Evolutionary conservation across 441 rosid species (phyloP), one percentile per base, ranked within the genome.

Genomic region (Macaranga tanarius): DNA sequence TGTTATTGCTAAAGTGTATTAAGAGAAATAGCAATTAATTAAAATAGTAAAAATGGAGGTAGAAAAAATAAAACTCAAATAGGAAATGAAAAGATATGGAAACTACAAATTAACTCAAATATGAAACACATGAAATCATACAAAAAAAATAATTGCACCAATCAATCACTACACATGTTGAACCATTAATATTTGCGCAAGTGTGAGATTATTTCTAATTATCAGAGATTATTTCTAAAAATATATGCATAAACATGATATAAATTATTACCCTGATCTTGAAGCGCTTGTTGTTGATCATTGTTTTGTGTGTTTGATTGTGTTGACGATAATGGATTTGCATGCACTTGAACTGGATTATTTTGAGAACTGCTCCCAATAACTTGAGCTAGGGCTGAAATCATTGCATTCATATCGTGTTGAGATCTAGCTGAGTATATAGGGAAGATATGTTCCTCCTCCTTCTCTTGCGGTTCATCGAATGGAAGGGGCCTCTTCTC

Each of bases 371-470:
- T 69, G 79, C 67, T 87, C 52, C 86, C 90, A 20, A 93, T 89
- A 63, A 93, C 98, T 80, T 91, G 98, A 81, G 93, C 6, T 69
- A 93, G 85, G 70, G 92, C 95, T 15, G 92, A 85, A 51, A 88
- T 88, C 88, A 93, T 89, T 10, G 79, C 93, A 28, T 76, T 69
- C 80, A 73, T 87, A 71, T 93, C 97, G 58, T 81, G 87, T 67
- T 89, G 90, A 13, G 96, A 92, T 79, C 89, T 78, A 26, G 84
- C 93, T 7, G 92, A 87, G 78, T 83, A 89, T 52, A 77, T 71
- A 3, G 92, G 92, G 77, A 86, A 88, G 44, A 70, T 75, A 47
- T 75, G 69, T 65, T 87, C 79, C 31, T 67, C 82, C 73, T 82
- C 87, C 73, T 63, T 78, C 82, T 77, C 88, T 67, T 80, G 85